Base-by-base conservation (phyloP, 2,329 filamentous ascomycete species). In the Pseudocercospora ulei region DNA sequence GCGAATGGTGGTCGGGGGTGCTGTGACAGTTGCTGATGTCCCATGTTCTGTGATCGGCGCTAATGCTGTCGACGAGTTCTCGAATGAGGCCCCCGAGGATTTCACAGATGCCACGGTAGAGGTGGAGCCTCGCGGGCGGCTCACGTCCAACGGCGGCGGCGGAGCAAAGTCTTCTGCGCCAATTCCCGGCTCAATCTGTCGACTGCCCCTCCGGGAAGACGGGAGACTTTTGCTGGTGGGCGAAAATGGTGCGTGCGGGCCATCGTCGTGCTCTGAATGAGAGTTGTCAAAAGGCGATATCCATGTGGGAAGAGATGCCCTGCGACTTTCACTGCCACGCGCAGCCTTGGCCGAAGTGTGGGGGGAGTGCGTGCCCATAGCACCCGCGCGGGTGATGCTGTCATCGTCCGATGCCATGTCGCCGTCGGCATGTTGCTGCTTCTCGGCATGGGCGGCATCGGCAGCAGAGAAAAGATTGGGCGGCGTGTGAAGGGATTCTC, bases 151-250 rank as follows among this genome's bases (percentile, higher is more conserved):
- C n/a, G 39, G 24, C 19, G 31, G 36, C 4, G 35, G 37, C 7
- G 45, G 47, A 5, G 50, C 51, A 25, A 56, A 56, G 46, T 58
- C 52, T 35, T 56, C 54, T 2, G 49, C 47, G 5, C 6, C 28
- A 4, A 51, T 38, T 5, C 45, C 27, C 0, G 35, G 16, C 8
- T 41, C 44, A 11, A 51, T 44, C 29, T 55, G 52, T 6, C 42
- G 48, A 29, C 53, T 56, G 8, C 53, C 53, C 9, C 55, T 44
- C n/a, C 56, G 51, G 5, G 54, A 56, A 2, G 41, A 43, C 3
- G 54, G 46, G n/a, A 35, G 45, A 27, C 52, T 55, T 18, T 39
- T 39, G 31, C 42, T 48, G 11, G 30, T 35, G 3, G 35, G 34
- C 0, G 38, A 24, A 4, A 35, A 29, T 7, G 45, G 14, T 26